Base-by-base conservation (phyloP, 2,329 filamentous ascomycete genomes). In the Fusarium succisae region DNA sequence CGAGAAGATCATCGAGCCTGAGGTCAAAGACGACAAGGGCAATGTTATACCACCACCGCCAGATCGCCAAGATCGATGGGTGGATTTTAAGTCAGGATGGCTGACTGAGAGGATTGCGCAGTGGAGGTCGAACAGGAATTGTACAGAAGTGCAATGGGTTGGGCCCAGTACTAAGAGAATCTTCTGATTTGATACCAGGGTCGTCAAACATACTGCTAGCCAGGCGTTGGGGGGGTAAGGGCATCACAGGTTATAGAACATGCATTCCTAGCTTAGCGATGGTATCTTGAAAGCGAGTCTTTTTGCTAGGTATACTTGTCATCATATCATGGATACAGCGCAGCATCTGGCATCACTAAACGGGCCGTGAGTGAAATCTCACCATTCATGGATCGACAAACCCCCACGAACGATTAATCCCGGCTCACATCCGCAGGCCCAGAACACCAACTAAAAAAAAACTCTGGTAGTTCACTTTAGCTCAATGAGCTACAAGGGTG, bases 61-160 rank as follows among this genome's bases (percentile, higher is more conserved):
- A 6, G 65, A 75, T 61, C 73, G 62, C 26, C 66, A 69, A 41
- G 71, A 76, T 44, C 70, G 69, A 35, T 79, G 74, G 77, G 76
- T 80, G 13, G 78, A 81, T n/a, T 81, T 77, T 51, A 80, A 72
- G 57, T 76, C 80, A 1, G 80, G 80, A 13, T 81, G 80, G 80
- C 39, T 79, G 17, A 62, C 72, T 4, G 72, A 74, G 10, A 73
- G 78, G 10, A 76, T 81, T 37, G 66, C 73, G 24, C 60, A 75
- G 43, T 81, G 79, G 77, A 76, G 69, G 59, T 59, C 70, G 8
- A 72, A 69, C 28, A 77, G 72, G 38, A 74, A 76, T 30, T 81
- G 80, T 44, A 62, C 77, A 45, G 73, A 74, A 48, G 79, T 79
- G 14, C 78, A 80, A 61, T 81, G 80, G 80, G 79, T 81, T 22